Percentiles rank a stretch among this genome's conserved stretches.
These are phyloP conservation scores for Babesia ovis DNA, from an alignment of 169 alveolate species.

Conservation along the genomic window DNA sequence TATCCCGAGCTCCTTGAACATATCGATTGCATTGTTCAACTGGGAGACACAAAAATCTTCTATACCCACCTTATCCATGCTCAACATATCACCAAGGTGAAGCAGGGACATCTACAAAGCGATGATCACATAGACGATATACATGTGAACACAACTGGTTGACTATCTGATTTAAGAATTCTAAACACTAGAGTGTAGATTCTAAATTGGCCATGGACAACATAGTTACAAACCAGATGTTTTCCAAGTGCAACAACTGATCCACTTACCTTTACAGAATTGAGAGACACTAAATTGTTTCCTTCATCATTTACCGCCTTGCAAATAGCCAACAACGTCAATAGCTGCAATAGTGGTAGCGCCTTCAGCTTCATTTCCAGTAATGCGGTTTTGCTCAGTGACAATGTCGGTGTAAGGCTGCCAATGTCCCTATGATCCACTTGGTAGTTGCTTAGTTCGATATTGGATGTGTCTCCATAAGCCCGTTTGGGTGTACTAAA, in stretches of 20 bases:
- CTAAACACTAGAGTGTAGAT: neutral
- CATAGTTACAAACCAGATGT: neutral
- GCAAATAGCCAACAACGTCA: conserved; percentile 36
- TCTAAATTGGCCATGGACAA: neutral
- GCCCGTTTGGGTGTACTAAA: conserved; percentile 15
- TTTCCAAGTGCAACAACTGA: neutral
- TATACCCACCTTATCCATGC: conserved; percentile 35
- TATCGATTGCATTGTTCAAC: conserved; percentile 46
- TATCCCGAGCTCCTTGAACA: conserved; percentile 39
- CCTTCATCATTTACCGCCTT: conserved; percentile 32
- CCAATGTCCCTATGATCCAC: conserved; percentile 61
- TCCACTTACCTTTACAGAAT: conserved; percentile 24
- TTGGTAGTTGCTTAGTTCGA: conserved; percentile 35
- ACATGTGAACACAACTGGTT: neutral
- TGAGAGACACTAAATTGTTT: conserved; percentile 3
- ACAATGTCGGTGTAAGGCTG: conserved; percentile 57
- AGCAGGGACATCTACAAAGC: conserved; percentile 44
- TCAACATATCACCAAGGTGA: conserved; percentile 48
- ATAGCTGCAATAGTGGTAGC: conserved; percentile 57
- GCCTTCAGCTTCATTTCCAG: conserved; percentile 23
- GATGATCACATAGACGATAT: neutral
- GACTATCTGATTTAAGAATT: neutral
- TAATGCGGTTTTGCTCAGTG: conserved; percentile 44
- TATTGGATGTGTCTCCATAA: neutral
- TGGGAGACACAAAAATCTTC: conserved; percentile 59